Base-by-base conservation (phyloP, 73 alveolate species). In the Paramecium sonneborni region DNA sequence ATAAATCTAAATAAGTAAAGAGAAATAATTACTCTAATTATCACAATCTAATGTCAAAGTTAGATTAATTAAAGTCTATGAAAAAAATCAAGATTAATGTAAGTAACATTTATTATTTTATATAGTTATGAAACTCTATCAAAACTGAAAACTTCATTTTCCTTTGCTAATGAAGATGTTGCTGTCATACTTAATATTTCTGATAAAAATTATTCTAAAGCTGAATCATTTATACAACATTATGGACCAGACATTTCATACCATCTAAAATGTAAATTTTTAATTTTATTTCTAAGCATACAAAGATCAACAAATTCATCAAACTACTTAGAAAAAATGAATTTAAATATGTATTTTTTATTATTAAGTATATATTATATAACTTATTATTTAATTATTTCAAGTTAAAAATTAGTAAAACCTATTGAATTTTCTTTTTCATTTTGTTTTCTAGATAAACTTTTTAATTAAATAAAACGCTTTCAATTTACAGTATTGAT, bases 91-190 rank as follows among this genome's bases (percentile, higher is more conserved):
- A 12, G 84, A 62, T 26, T 12, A 62, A 62, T 62, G 84, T 62
- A 62, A 52, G 14, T 52, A 52, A 3, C 48, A 26, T 30, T 62
- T 62, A 26, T 30, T 28, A 62, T 26, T 26, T 23, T 11, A 14
- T 43, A 10, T 52, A 79, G 90, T 79, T 79, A 28, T 20, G 32
- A 20, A 79, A 24, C 74, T 79, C 23, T 43, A 12, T 43, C 28
- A 79, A 23, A 6, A 41, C 6, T 44, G 39, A 26, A 39, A 41
- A 43, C 24, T 14, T 5, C 1, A 23, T 79, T 79, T 21, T 79
- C 90, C 90, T 38, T 2, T 12, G 44, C 62, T 35, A 79, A 79
- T 79, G 90, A 79, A 79, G 90, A 79, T 79, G 90, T 79, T 24
- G 90, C 90, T 18, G 30, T 28, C 15, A 39, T 79, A n/a, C 72